A percentile compares a stretch with the other conserved stretches of the same genome.
These are phyloP conservation scores for Candida labiduridarum DNA, from an alignment of 1,139 yeast genomes.

Conservation along the genomic window DNA sequence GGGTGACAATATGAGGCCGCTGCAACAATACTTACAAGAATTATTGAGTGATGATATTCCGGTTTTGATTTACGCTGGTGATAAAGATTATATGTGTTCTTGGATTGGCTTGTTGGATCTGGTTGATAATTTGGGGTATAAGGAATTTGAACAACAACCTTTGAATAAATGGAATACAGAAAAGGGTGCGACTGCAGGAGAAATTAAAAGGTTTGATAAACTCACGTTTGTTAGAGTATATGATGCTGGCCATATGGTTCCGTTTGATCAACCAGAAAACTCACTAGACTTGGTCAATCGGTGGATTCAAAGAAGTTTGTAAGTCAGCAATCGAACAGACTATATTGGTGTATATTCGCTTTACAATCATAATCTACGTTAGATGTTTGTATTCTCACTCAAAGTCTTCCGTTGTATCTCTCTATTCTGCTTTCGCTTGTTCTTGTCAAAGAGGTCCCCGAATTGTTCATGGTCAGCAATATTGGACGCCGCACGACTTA, in stretches of 20 bases:
- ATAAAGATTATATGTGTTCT: constrained; percentile 82
- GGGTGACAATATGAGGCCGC: constrained; percentile 84
- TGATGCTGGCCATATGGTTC: constrained; percentile 52
- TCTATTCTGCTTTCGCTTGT: not conserved
- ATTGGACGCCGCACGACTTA: too few relatives aligned
- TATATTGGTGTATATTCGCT: too few relatives aligned
- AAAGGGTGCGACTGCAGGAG: constrained; percentile 39
- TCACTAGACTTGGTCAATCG: constrained; percentile 46
- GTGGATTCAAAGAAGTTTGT: constrained; percentile 22
- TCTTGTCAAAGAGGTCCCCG: not conserved
- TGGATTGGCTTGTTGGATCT: constrained; percentile 86
- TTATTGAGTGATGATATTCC: constrained; percentile 63
- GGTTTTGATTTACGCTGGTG: constrained; percentile 80
- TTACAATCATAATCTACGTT: too few relatives aligned
- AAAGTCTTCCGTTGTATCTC: not conserved
- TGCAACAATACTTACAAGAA: constrained; percentile 66
- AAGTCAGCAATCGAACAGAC: too few relatives aligned
- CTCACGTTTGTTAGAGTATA: constrained; percentile 47
- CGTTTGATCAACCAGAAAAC: constrained; percentile 46
- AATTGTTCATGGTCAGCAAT: too few relatives aligned
- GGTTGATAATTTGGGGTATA: constrained; percentile 69
- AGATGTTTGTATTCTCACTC: too few relatives aligned
- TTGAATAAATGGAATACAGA: constrained; percentile 37
- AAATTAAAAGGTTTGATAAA: constrained; percentile 43
- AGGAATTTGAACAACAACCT: constrained; percentile 56